Percentiles rank a stretch among this genome's conserved stretches.
phyloP scores from a whole-genome alignment of 257 asterid species.

The Nicotiana sylvestris region DNA sequence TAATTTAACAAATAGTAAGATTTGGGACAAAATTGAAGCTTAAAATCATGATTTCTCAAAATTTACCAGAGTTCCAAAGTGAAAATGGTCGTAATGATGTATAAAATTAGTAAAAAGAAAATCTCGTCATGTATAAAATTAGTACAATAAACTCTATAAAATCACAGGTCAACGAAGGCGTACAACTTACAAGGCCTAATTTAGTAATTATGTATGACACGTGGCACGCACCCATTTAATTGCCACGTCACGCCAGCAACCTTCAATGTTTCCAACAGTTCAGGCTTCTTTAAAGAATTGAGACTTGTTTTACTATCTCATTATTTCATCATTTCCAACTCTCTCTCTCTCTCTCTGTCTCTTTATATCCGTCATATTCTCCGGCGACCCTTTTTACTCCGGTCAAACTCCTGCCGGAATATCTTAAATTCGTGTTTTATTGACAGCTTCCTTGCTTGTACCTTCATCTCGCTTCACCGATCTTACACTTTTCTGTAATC shows the following conservation, averaged over 20 bases:
- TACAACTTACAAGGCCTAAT: background rate
- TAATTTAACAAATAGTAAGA: background rate
- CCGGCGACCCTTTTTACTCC: slow-evolving; percentile 1
- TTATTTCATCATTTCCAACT: background rate
- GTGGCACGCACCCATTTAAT: background rate
- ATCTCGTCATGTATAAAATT: background rate
- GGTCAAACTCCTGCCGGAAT: background rate
- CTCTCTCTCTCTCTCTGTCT: background rate
- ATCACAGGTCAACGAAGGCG: background rate
- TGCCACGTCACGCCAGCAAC: slow-evolving; percentile 9
- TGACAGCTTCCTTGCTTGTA: background rate
- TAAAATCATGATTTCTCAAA: too few species aligned
- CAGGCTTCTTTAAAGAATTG: slow-evolving; percentile 3
- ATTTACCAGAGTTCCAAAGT: too few species aligned
- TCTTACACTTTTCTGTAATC: slow-evolving; percentile 17
- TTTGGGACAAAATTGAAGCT: too few species aligned
- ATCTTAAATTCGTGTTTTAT: background rate
- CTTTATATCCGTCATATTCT: background rate
- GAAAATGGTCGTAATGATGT: too few species aligned
- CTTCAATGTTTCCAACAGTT: background rate
- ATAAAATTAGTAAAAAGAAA: too few species aligned
- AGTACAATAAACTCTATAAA: background rate
- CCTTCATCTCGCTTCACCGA: background rate
- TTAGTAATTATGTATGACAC: background rate
- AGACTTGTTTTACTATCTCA: background rate